Evolutionary conservation across 2,329 filamentous ascomycete species (phyloP).

Genomic region (Cercospora beticola): DNA sequence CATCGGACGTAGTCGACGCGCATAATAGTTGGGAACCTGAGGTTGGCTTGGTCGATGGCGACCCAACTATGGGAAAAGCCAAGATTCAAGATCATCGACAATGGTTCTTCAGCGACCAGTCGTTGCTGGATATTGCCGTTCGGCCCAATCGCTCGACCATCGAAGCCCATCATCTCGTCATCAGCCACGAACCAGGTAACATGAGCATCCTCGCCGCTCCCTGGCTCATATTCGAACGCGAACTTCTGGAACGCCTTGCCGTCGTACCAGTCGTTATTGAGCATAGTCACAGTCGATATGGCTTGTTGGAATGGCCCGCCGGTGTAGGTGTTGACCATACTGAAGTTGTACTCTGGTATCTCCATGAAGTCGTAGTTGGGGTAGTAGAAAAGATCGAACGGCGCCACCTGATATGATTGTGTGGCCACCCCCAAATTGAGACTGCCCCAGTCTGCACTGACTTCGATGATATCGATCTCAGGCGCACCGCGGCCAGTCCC

Average conservation of each 20-base stretch:
- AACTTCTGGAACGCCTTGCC: conserved; percentile 56
- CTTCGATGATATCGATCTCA: conserved; percentile 52
- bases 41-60: conserved; percentile 45
- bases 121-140: conserved; percentile 55
- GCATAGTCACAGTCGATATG: conserved; percentile 54
- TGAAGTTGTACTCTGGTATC: conserved; percentile 51
- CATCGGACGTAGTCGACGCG: conserved; percentile 56
- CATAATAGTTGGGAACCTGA: conserved; percentile 55
- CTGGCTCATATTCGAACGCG: conserved; percentile 56
- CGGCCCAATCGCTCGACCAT: conserved; percentile 53
- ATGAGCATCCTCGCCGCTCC: conserved; percentile 45
- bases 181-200: conserved; percentile 57
- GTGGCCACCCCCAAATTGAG: conserved; percentile 47
- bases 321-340: conserved; percentile 52
- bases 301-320: conserved; percentile 59
- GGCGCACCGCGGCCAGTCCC: conserved; percentile 50
- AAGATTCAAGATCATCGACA: conserved; percentile 56
- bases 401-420: conserved; percentile 52
- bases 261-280: conserved; percentile 59
- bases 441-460: conserved; percentile 46
- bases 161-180: conserved; percentile 52
- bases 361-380: conserved; percentile 55
- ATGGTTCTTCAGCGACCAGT: conserved; percentile 53
- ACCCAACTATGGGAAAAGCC: conserved; percentile 54
- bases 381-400: conserved; percentile 53